Base-by-base conservation (phyloP, 148 eudicot genomes). In the Rhododendron griersonianum region DNA sequence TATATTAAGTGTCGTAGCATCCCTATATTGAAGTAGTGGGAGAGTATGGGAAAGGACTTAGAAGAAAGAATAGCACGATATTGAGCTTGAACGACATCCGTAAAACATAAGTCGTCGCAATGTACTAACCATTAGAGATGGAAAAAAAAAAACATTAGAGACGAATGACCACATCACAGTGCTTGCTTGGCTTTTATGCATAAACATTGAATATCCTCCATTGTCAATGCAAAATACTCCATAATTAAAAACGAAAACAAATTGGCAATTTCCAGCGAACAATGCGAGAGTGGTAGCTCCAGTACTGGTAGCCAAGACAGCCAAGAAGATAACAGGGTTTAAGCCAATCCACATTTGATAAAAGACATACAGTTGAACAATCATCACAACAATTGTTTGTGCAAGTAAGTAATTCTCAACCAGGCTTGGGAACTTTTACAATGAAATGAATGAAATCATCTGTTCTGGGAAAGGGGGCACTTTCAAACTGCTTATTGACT, bases 391-490 rank as follows among this genome's bases (percentile, higher is more conserved):
- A 21, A 23, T 78, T 78, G 48, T 78, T 78, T 21, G 25, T 78
- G 65, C 83, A 53, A 5, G 13, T 11, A 55, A 21, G 4, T 5
- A 23, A 7, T n/a, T 25, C 35, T 23, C 5, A 63, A 61, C 37
- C 50, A 82, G 51, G 63, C 33, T 37, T 41, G 75, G 67, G 30
- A 81, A 65, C 83, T 59, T 77, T 77, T 57, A 74, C 65, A 88
- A 86, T 25, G 53, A 80, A 86, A 75, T 73, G 19, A 57, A 86
- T 83, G 84, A 53, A 83, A 74, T 84, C 61, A 84, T 78, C 23
- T 81, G 83, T 85, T 44, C 86, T 85, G 16, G 30, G 51, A 37
- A 35, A 84, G 81, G 81, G 50, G 74, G 81, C 33, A 53, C 65
- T 76, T 35, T 53, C 47, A 78, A 55, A 76, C 81, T 50, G 55